Conservation (phyloP, 2,329 filamentous ascomycete genomes). For the Mariannaea sp. region DNA sequence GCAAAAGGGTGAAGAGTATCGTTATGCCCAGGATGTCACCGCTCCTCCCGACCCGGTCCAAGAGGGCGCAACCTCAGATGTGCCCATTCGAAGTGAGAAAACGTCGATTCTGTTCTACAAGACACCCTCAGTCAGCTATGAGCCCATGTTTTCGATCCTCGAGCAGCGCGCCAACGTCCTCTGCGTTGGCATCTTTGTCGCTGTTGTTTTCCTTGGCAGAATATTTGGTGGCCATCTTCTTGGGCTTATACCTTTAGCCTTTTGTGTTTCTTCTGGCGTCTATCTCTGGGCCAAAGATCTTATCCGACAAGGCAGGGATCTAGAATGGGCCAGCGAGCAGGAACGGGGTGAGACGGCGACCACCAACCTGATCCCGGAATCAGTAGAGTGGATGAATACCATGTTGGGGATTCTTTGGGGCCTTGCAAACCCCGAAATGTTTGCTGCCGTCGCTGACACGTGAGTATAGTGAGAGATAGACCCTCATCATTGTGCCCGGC, state of each 20-base stretch:
- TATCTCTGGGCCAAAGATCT: conserved; percentile 92
- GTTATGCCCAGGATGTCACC: conserved; percentile 82
- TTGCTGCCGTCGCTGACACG: conserved; percentile 87
- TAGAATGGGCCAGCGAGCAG: conserved; percentile 89
- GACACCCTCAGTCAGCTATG: conserved; percentile 85
- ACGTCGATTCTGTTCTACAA: conserved; percentile 96
- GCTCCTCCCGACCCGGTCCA: conserved; percentile 87
- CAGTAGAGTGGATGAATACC: conserved; percentile 95
- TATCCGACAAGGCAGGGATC: conserved; percentile 77
- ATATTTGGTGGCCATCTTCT: conserved; percentile 78
- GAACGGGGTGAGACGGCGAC: conserved; percentile 83
- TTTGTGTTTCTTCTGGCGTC: conserved; percentile 75
- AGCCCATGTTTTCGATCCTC: conserved; percentile 80
- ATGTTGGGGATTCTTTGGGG: conserved; percentile 85
- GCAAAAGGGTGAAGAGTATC: conserved; percentile 81
- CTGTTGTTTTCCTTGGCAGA: conserved; percentile 77
- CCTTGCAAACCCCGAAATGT: conserved; percentile 93
- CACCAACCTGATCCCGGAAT: conserved; percentile 88
- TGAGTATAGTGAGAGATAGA: conserved; percentile 37
- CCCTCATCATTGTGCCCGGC: no score
- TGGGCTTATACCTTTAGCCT: conserved; percentile 74
- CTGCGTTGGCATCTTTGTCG: conserved; percentile 70
- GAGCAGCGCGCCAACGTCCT: conserved; percentile 76
- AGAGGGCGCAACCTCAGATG: conserved; percentile 83
- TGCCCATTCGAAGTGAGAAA: conserved; percentile 94